Evolutionary conservation across 306 rosid genomes (phyloP).

Genomic region (Ochetophila trinervis): DNA sequence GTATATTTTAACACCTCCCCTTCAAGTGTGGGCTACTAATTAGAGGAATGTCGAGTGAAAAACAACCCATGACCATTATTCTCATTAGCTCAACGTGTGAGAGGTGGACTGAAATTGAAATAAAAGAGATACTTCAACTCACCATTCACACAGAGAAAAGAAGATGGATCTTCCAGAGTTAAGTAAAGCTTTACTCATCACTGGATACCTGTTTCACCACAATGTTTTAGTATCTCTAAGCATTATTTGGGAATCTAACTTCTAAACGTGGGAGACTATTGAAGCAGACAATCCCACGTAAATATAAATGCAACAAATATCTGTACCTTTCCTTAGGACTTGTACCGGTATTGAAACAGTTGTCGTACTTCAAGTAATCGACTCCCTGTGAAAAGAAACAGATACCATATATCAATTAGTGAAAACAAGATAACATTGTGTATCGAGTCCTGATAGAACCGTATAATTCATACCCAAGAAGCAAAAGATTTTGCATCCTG

Average conservation of each 20-base stretch:
- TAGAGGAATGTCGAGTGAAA: too few relatives aligned
- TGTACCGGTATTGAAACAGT: conserved; percentile 47
- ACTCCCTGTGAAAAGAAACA: conserved; percentile 40
- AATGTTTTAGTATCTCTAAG: too few relatives aligned
- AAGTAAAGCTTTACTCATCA: conserved; percentile 56
- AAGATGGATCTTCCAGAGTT: conserved; percentile 50
- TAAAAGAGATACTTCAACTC: conserved; percentile 17
- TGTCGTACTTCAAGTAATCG: conserved; percentile 83
- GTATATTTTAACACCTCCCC: too few relatives aligned
- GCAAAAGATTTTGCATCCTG: conserved; percentile 79
- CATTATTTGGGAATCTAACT: too few relatives aligned
- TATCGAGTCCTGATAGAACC: background rate
- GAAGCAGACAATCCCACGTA: background rate
- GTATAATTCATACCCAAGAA: conserved; percentile 54
- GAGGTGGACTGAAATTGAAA: too few relatives aligned
- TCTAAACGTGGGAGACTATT: background rate
- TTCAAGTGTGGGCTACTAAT: too few relatives aligned
- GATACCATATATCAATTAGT: background rate
- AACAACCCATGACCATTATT: too few relatives aligned
- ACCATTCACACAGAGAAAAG: conserved; percentile 80
- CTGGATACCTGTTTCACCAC: conserved; percentile 45
- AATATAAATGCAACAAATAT: background rate
- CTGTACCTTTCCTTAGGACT: conserved; percentile 58
- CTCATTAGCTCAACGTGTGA: too few relatives aligned
- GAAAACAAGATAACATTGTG: background rate